phyloP scores from a whole-genome alignment of 1,139 yeast genomes.

The Suhomyces maxii region DNA sequence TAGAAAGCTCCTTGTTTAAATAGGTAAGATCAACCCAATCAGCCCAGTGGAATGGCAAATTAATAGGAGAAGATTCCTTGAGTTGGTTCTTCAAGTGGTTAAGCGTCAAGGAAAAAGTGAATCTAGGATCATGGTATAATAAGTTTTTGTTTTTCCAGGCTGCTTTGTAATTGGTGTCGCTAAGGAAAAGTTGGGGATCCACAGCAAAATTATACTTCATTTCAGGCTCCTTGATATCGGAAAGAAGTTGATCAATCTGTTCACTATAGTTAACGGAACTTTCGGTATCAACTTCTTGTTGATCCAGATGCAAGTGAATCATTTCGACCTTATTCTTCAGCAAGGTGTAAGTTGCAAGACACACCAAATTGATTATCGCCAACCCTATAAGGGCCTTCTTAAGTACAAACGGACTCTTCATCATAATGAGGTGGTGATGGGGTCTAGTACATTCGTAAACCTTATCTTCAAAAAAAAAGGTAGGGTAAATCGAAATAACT shows the following conservation, averaged over 20 bases:
- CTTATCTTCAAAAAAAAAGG: too few species aligned
- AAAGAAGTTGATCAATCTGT: constrained; percentile 1
- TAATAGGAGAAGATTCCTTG: background rate
- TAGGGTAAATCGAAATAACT: too few species aligned
- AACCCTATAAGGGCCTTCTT: constrained; percentile 4
- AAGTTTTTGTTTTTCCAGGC: constrained; percentile 13
- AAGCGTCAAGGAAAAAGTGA: constrained; percentile 18
- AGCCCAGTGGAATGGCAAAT: constrained; percentile 20
- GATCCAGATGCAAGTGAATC: background rate
- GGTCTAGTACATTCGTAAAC: background rate
- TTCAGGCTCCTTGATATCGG: constrained; percentile 1
- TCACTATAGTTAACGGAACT: constrained; percentile 1
- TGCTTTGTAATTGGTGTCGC: constrained; percentile 11
- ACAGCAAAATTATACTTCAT: background rate
- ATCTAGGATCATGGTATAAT: constrained; percentile 17
- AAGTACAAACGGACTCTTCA: constrained; percentile 1
- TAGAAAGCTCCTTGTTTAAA: constrained; percentile 11
- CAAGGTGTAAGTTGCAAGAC: constrained; percentile 1
- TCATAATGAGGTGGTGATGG: background rate
- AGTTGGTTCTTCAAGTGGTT: constrained; percentile 12
- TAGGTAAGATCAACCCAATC: constrained; percentile 21
- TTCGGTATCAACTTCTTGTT: background rate
- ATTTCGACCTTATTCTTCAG: background rate
- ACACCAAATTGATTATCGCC: constrained; percentile 2
- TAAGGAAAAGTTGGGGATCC: constrained; percentile 9